Evolutionary conservation across 164 flowering plant species (phyloP), one percentile per base, ranked within the genome.

Genomic region (Buxus sempervirens): DNA sequence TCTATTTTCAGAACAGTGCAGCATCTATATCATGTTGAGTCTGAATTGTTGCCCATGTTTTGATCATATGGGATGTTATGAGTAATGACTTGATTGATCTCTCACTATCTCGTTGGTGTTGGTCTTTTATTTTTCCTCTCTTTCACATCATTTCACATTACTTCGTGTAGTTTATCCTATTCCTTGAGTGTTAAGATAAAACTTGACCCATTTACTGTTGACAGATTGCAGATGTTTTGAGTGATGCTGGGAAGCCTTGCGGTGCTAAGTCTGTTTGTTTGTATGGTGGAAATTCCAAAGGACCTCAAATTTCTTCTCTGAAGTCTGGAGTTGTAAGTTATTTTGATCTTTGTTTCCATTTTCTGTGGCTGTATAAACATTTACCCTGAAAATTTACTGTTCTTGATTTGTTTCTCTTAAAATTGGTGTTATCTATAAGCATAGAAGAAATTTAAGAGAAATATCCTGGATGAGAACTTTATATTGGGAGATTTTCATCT

Each of bases 281-380:
- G 58, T 92, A 90, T 78, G 99, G 98, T 58, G 99, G 99, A 78
- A 84, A 88, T 58, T 83, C 96, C n/a, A 95, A 95, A 79, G 89
- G 86, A 63, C 97, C 93, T 38, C 98, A 95, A 73, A 90, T 88
- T 62, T 77, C 88, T 59, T 38, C 90, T 76, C 70, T 95, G 54
- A 88, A 85, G 74, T 74, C 90, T 80, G 99, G 99, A 41, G 88
- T 95, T 73, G 97, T 95, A 87, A 81, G 93, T 64, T 66, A 49
- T 36, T 76, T 45, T 66, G 41, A 54, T 66, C 51, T 62, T 41
- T 59, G 28, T 65, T 26, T 36, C 6, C 58, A 53, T 68, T 68
- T 49, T 62, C 48, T 65, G 12, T 27, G 20, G 24, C 51, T 49
- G 27, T 26, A 14, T 19, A 9, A 9, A 2, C 24, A 53, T 23